A percentile compares a stretch with the other conserved stretches of the same genome.
Evolutionary conservation across 1,139 yeast genomes (phyloP).

Genomic region (Dujonia santamariae): DNA sequence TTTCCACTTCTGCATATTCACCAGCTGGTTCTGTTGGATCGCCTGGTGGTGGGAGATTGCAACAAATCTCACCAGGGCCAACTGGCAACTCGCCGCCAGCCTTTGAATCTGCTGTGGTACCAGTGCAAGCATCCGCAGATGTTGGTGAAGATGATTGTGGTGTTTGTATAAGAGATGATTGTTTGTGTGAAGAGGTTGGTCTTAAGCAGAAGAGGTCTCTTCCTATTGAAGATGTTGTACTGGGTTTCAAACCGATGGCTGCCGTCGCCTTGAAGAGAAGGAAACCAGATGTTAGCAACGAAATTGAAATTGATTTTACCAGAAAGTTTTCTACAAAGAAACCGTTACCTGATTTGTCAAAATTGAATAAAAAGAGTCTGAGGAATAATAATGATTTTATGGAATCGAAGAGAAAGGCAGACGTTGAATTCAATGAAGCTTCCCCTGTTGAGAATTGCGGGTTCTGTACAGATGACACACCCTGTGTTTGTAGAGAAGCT

Average conservation of each 20-base stretch:
- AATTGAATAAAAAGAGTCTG: conserved; percentile 14
- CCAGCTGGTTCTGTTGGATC: conserved; percentile 21
- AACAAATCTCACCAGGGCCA: conserved; percentile 54
- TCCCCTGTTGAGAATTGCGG: conserved; percentile 82
- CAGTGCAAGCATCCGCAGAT: conserved; percentile 7
- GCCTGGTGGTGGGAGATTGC: conserved; percentile 10
- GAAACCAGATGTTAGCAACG: conserved; percentile 17
- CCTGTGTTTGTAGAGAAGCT: conserved; percentile 89
- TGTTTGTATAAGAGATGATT: conserved; percentile 65
- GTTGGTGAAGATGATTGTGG: conserved; percentile 47
- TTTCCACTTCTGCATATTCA: conserved; percentile 13
- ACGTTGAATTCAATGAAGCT: conserved; percentile 30
- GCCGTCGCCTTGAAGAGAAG: conserved; percentile 55
- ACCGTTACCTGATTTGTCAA: conserved; percentile 41
- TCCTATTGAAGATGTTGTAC: conserved; percentile 30
- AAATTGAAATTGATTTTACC: conserved; percentile 54
- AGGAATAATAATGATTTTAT: conserved; percentile 7
- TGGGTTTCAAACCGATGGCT: conserved; percentile 51
- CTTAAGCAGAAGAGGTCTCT: conserved; percentile 27
- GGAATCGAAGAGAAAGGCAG: conserved; percentile 4
- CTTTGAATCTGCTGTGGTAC: conserved; percentile 2
- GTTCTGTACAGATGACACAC: conserved; percentile 87
- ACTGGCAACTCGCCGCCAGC: conserved; percentile 46
- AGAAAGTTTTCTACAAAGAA: conserved; percentile 36
- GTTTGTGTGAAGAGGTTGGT: conserved; percentile 69